These are phyloP conservation scores for Salix purpurea DNA, from an alignment of 345 rosid species.

Conservation along the genomic window DNA sequence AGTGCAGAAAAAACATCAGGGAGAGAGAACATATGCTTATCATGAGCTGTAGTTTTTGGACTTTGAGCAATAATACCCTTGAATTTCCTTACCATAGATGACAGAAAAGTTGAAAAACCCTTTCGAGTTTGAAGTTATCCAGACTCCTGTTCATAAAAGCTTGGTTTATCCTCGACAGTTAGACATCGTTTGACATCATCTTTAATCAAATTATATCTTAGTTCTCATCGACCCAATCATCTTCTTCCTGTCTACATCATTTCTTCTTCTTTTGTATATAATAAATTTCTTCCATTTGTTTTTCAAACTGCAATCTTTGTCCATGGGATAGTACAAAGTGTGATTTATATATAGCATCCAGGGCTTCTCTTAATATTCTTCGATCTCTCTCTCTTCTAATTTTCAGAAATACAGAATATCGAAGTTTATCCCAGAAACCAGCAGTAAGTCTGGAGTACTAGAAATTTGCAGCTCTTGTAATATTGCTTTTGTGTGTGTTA, in stretches of 20 bases:
- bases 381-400: neutral
- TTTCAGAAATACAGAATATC: conserved; percentile 63
- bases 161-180: conserved; percentile 10
- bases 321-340: neutral
- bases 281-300: neutral
- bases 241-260: neutral
- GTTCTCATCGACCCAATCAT: conserved; percentile 23
- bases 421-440: conserved; percentile 47
- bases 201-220: conserved; percentile 15
- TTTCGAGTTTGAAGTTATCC: conserved; percentile 12
- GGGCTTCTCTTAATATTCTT: neutral
- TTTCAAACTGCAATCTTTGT: neutral
- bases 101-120: neutral
- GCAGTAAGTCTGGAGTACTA: conserved; percentile 29
- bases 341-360: neutral
- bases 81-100: conserved; percentile 14
- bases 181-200: conserved; percentile 12
- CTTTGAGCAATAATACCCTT: neutral
- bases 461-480: neutral
- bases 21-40: neutral
- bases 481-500: neutral
- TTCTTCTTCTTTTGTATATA: neutral
- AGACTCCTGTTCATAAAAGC: conserved; percentile 1
- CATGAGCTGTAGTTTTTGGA: conserved; percentile 9
- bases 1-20: neutral